These are phyloP conservation scores for Boechera stricta DNA, from an alignment of 345 rosid genomes.

Conservation along the genomic window DNA sequence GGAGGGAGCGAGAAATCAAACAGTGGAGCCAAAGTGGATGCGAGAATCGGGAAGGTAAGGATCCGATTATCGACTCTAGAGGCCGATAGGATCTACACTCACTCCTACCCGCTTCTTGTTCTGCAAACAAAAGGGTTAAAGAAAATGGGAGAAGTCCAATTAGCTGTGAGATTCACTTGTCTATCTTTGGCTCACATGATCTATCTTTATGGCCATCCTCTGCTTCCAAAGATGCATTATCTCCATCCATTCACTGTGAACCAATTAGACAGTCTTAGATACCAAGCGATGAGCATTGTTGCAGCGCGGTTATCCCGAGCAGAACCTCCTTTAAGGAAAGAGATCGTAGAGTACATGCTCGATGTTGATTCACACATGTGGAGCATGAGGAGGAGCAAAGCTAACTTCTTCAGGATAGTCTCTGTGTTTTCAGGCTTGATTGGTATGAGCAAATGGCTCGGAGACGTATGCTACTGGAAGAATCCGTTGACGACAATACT, in stretches of 20 bases:
- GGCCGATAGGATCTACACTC: constrained; percentile 73
- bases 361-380: constrained; percentile 95
- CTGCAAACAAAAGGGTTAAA: constrained; percentile 70
- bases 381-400: constrained; percentile 95
- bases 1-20: constrained; percentile 64
- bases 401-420: constrained; percentile 85
- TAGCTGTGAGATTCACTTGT: constrained; percentile 77
- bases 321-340: constrained; percentile 84
- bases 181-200: constrained; percentile 77
- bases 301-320: constrained; percentile 72
- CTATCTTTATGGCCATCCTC: constrained; percentile 72
- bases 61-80: constrained; percentile 75
- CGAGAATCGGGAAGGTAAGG: constrained; percentile 82
- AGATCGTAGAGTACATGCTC: constrained; percentile 90
- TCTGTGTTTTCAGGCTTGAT: constrained; percentile 69
- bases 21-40: constrained; percentile 59
- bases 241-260: constrained; percentile 83
- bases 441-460: constrained; percentile 75
- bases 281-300: constrained; percentile 83
- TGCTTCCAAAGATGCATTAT: constrained; percentile 90
- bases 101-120: constrained; percentile 81
- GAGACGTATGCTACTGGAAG: constrained; percentile 77
- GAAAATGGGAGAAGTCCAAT: constrained; percentile 89
- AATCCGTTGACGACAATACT: constrained; percentile 70
- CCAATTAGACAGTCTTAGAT: constrained; percentile 76